Conservation (phyloP, 2,329 filamentous ascomycete genomes). For the Corinectria fuckeliana region DNA sequence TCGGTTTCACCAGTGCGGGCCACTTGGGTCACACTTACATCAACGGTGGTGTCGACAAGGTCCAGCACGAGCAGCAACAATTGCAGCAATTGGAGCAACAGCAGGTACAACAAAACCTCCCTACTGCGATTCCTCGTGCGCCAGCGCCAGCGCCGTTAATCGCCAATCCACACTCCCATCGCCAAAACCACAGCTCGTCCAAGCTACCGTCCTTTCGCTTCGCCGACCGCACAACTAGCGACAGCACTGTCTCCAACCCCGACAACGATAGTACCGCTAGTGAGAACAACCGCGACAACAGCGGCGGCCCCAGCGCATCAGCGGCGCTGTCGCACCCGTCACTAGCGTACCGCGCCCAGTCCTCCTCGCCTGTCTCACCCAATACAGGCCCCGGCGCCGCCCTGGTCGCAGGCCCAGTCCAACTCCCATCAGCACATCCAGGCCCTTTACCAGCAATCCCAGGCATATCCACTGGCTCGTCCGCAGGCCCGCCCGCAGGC, state of each 20-base stretch:
- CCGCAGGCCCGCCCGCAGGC: conserved; percentile 24
- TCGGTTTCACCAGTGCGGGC: conserved; percentile 40
- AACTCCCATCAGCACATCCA: conserved; percentile 23
- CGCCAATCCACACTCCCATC: conserved; percentile 51
- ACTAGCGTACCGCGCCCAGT: conserved; percentile 26
- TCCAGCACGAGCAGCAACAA: conserved; percentile 11
- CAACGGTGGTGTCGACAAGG: conserved; percentile 24
- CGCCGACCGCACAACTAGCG: conserved; percentile 51
- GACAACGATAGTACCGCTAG: conserved; percentile 28
- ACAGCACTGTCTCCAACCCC: conserved; percentile 37
- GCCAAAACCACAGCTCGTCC: conserved; percentile 61
- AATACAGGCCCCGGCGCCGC: conserved; percentile 33
- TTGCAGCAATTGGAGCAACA: background rate
- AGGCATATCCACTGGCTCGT: conserved; percentile 19
- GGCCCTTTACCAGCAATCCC: conserved; percentile 29
- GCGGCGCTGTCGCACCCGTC: conserved; percentile 30
- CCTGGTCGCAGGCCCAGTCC: conserved; percentile 18
- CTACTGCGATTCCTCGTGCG: conserved; percentile 16
- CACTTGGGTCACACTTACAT: conserved; percentile 27
- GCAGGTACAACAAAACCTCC: conserved; percentile 16
- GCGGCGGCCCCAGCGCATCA: conserved; percentile 30
- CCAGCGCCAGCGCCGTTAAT: conserved; percentile 18
- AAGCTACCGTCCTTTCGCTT: conserved; percentile 63
- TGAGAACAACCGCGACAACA: conserved; percentile 22
- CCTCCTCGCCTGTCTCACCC: conserved; percentile 37